Evolutionary conservation across 371 early-diverging fungal species (phyloP).

Genomic region (Conidiobolus incongruus): DNA sequence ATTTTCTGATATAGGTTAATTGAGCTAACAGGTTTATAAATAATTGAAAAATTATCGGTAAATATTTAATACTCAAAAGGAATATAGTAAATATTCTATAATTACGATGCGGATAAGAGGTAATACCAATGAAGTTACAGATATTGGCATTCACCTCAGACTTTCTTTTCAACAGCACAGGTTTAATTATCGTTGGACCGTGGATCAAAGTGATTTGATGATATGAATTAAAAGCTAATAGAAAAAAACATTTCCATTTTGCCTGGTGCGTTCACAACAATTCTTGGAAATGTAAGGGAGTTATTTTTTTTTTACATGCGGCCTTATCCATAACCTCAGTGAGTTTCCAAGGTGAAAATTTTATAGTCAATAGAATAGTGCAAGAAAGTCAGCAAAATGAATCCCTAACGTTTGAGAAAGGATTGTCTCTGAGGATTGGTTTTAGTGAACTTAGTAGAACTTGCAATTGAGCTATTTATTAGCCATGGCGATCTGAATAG

Average conservation of each 20-base stretch:
- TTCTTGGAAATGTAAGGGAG: slow-evolving; percentile 32
- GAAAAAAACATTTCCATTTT: slow-evolving; percentile 16
- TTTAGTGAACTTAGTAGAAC: too few species aligned
- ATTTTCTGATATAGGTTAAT: too few species aligned
- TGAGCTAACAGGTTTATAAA: not conserved
- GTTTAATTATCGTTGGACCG: slow-evolving; percentile 18
- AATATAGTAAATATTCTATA: not conserved
- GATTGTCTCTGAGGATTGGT: too few species aligned
- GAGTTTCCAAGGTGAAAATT: slow-evolving; percentile 33
- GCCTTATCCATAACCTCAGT: slow-evolving; percentile 36
- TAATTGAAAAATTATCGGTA: not conserved
- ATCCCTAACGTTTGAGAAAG: too few species aligned
- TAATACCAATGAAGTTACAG: slow-evolving; percentile 15
- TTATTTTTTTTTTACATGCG: slow-evolving; percentile 21
- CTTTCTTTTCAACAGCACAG: slow-evolving; percentile 37
- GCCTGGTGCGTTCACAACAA: slow-evolving; percentile 24
- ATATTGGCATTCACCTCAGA: slow-evolving; percentile 21
- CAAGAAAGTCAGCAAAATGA: too few species aligned
- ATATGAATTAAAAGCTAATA: slow-evolving; percentile 18
- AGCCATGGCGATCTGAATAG: too few species aligned
- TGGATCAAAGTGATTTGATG: slow-evolving; percentile 21
- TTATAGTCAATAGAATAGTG: slow-evolving; percentile 41
- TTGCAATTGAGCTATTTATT: too few species aligned
- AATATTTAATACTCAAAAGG: not conserved
- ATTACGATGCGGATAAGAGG: not conserved